Evolutionary conservation across 148 eudicot genomes (phyloP), one percentile per base, ranked within the genome.

Genomic region (Amaranthus cruentus): DNA sequence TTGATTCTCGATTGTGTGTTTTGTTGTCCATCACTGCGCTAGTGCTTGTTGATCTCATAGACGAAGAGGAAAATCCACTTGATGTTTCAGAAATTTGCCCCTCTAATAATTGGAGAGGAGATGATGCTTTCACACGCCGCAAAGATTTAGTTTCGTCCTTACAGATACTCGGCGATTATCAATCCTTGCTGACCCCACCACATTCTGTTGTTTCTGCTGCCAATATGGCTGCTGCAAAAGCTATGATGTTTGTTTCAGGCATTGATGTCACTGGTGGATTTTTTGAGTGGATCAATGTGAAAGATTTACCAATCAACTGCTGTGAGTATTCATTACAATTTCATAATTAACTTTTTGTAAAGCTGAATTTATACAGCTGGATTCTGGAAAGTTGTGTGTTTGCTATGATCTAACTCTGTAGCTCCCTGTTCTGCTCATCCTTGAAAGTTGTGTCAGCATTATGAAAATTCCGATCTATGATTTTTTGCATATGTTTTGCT

Each of bases 201-300:
- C 89, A 83, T 46, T 79, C 91, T 70, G 88, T 90, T 70, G 77
- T 82, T 70, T 68, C 90, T 64, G 85, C 87, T 7, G 97, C 98
- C 70, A 87, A 91, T 81, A 79, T 81, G 84, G 98, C 97, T 82
- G 96, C 96, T 83, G 88, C 97, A 62, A 95, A 88, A 84, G 98
- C 98, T 68, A 85, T 88, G 88, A 80, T 87, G 90, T 81, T 86
- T 60, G 69, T 82, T 66, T 90, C 97, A 54, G 93, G 95, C 75
- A 78, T 85, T 73, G 83, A 85, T 76, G 77, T 81, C 52, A 83
- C 83, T 15, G 83, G 76, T 68, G 85, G 89, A 68, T 87, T 88
- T 64, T 87, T 89, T 55, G 98, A 88, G 64, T 85, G 87, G 87
- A 73, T 88, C 58, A 81, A 76, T 79, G 74, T 88, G 83, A 84